phyloP scores from a whole-genome alignment of 306 rosid genomes.

The Amphicarpaea edgeworthii region DNA sequence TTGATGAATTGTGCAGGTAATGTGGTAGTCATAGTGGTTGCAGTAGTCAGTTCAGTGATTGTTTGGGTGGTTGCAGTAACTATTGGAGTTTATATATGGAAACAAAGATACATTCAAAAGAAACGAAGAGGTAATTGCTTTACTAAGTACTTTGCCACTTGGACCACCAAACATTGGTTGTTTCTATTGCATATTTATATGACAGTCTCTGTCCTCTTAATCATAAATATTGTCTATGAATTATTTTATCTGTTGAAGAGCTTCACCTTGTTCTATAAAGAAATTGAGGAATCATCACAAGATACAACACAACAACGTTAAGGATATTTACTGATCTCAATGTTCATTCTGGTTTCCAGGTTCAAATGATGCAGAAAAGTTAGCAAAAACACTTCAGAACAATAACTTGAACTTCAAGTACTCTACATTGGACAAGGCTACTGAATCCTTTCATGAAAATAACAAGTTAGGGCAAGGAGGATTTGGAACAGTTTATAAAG shows the following conservation, averaged over 20 bases:
- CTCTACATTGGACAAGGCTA: conserved; percentile 87
- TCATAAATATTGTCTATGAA: neutral
- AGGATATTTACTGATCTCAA: conserved; percentile 32
- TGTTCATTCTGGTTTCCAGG: conserved; percentile 50
- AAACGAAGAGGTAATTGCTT: conserved; percentile 79
- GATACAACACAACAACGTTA: neutral
- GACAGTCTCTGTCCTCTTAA: neutral
- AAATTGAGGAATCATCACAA: conserved; percentile 5
- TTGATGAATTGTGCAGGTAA: conserved; percentile 63
- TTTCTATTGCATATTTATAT: neutral
- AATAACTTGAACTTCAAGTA: conserved; percentile 90
- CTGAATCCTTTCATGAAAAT: conserved; percentile 61
- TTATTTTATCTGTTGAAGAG: neutral
- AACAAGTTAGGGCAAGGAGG: conserved; percentile 98
- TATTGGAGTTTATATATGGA: conserved; percentile 74
- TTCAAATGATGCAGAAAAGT: conserved; percentile 71
- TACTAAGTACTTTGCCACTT: neutral
- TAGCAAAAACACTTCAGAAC: conserved; percentile 69
- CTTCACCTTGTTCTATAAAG: conserved; percentile 21
- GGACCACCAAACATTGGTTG: neutral
- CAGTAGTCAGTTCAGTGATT: conserved; percentile 71
- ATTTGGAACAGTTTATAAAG: conserved; percentile 93
- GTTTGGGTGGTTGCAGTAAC: conserved; percentile 59
- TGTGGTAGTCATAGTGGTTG: conserved; percentile 56
- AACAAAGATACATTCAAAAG: conserved; percentile 75